phyloP scores from a whole-genome alignment of 345 rosid genomes.

The Syzygium oleosum region DNA sequence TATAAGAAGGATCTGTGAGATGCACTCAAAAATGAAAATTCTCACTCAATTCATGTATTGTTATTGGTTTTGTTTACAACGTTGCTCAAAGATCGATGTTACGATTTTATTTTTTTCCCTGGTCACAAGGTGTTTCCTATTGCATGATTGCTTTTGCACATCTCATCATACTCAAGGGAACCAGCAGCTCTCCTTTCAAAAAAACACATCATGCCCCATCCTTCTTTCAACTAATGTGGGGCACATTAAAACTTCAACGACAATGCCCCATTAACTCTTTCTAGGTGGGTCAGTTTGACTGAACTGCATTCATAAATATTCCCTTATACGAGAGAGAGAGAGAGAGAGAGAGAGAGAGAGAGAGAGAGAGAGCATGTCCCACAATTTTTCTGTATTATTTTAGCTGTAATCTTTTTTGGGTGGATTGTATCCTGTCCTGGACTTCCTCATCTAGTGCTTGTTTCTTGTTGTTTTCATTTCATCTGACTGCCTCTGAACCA shows the following conservation, averaged over 20 bases:
- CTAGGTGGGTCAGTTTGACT: constrained; percentile 37
- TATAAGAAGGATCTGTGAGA: neutral
- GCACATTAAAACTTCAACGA: neutral
- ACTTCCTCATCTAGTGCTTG: neutral
- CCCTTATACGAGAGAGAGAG: constrained; percentile 5
- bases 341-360: neutral
- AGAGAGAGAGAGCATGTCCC: neutral
- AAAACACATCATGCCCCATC: neutral
- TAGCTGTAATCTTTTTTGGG: neutral
- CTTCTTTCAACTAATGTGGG: neutral
- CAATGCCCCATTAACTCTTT: neutral
- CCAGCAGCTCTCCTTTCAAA: neutral
- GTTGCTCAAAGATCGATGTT: neutral
- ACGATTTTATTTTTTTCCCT: neutral
- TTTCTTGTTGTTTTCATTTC: neutral
- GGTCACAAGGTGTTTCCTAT: neutral
- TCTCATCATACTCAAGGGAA: neutral
- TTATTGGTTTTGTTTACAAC: neutral
- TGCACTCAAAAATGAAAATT: neutral
- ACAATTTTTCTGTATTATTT: constrained; percentile 9
- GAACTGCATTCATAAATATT: constrained; percentile 4
- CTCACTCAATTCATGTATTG: neutral
- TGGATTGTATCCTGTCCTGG: no score
- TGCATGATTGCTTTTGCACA: neutral
- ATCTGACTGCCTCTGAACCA: neutral